phyloP scores from a whole-genome alignment of 305 asterid genomes.

The Solanum chacoense region DNA sequence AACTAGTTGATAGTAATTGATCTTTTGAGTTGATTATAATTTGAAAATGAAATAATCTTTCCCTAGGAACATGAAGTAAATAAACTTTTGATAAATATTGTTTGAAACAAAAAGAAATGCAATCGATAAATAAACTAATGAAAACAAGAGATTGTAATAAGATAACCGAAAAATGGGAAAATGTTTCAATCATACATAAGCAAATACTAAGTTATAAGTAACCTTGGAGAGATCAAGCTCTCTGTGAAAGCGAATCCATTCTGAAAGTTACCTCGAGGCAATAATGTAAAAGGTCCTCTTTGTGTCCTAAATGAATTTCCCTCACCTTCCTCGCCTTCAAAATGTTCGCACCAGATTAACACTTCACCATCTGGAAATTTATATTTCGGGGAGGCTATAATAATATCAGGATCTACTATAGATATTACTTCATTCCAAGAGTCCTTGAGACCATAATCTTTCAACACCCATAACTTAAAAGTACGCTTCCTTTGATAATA shows the following conservation, averaged over 20 bases:
- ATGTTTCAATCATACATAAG: not conserved
- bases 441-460: not conserved
- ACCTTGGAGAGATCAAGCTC: not conserved
- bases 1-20: not conserved
- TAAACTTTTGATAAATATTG: not conserved
- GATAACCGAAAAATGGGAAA: not conserved
- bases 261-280: not conserved
- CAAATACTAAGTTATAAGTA: not conserved
- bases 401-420: not conserved
- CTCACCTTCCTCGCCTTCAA: not conserved
- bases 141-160: not conserved
- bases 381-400: not conserved
- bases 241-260: not conserved
- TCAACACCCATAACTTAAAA: not conserved
- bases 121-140: not conserved
- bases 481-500: not conserved
- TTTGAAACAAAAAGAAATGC: not conserved
- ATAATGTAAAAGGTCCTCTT: not conserved
- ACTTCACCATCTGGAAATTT: not conserved
- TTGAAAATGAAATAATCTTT: too few species aligned
- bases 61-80: not conserved
- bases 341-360: not conserved
- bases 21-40: too few species aligned
- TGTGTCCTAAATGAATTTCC: not conserved
- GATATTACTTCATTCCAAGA: not conserved